Base-by-base conservation (phyloP, 148 eudicot species). In the Dysphania ambrosioides region DNA sequence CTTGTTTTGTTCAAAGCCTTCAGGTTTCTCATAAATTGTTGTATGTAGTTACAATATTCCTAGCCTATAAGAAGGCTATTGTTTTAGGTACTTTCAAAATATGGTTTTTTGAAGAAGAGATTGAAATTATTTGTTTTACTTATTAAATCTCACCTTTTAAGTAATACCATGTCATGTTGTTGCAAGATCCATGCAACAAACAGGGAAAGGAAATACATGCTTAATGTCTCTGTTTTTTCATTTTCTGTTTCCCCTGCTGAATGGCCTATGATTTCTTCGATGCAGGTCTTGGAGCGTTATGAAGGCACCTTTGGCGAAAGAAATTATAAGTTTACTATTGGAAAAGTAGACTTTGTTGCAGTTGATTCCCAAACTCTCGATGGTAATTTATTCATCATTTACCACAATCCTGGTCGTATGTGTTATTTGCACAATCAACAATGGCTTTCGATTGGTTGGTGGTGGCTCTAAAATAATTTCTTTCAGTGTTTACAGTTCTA, bases 281-380 rank as follows among this genome's bases (percentile, higher is more conserved):
- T 70, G 61, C 83, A 94, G 98, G 86, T 92, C 79, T 66, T 88
- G 51, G 73, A 77, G 66, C 90, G 98, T 44, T 90, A 92, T 80
- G 98, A 94, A 82, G 79, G 79, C 65, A 80, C 60, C 68, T 94
- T 92, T 84, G 91, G 96, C 74, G 77, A 80, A 62, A 90, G 97
- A 79, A 91, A 91, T 78, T 81, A 85, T 64, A 74, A 55, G 59
- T 89, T 91, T 64, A 90, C 79, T 16, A 65, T 86, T 70, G 97
- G 98, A 76, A 85, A 84, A 68, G 89, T 94, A 58, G 92, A 92
- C 75, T 94, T 94, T 83, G 80, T 94, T 83, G 88, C 87, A 15
- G 73, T 94, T 77, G 98, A 94, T 88, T 85, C 96, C 56, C 98
- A 94, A 84, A 79, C 88, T 31, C 41, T 94, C 75, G 98, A 94